A percentile compares a stretch with the other conserved stretches of the same genome.
These are phyloP conservation scores for Lithospermum erythrorhizon DNA, from an alignment of 257 asterid genomes.

Conservation along the genomic window DNA sequence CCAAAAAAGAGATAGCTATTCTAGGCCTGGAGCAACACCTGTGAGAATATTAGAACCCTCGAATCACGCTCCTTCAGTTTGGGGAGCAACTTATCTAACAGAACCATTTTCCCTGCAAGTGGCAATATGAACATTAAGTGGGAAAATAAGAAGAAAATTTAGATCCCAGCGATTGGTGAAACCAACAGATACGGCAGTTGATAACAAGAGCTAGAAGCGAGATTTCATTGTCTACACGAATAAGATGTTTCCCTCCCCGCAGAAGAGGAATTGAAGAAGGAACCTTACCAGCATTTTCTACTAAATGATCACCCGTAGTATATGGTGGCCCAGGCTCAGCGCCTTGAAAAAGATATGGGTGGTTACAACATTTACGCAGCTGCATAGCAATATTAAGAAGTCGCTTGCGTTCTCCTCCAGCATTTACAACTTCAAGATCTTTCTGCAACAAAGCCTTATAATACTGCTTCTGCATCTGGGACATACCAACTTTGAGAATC, in stretches of 20 bases:
- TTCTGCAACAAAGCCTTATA: constrained; percentile 90
- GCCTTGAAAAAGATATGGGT: constrained; percentile 97
- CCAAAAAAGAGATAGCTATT: background rate
- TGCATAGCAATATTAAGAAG: constrained; percentile 99
- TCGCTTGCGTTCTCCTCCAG: constrained; percentile 99
- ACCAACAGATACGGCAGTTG: background rate
- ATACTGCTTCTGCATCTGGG: constrained; percentile 97
- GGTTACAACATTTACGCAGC: constrained; percentile 95
- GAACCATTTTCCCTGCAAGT: constrained; percentile 92
- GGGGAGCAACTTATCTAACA: constrained; percentile 92
- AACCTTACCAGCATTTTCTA: constrained; percentile 86
- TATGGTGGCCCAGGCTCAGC: constrained; percentile 99
- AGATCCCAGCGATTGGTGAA: background rate
- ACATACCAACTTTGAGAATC: constrained; percentile 98
- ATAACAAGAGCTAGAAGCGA: too few relatives aligned
- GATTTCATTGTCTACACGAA: too few relatives aligned
- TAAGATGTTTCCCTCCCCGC: too few relatives aligned
- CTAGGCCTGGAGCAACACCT: constrained; percentile 34
- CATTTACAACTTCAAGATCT: constrained; percentile 97
- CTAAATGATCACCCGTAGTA: constrained; percentile 79
- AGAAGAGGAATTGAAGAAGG: constrained; percentile 5
- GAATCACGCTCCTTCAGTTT: constrained; percentile 97
- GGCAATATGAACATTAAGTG: background rate
- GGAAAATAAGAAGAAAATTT: background rate
- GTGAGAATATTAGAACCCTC: constrained; percentile 93